Base-by-base conservation (phyloP, 768 basidiomycete genomes). In the Suillus americanus region DNA sequence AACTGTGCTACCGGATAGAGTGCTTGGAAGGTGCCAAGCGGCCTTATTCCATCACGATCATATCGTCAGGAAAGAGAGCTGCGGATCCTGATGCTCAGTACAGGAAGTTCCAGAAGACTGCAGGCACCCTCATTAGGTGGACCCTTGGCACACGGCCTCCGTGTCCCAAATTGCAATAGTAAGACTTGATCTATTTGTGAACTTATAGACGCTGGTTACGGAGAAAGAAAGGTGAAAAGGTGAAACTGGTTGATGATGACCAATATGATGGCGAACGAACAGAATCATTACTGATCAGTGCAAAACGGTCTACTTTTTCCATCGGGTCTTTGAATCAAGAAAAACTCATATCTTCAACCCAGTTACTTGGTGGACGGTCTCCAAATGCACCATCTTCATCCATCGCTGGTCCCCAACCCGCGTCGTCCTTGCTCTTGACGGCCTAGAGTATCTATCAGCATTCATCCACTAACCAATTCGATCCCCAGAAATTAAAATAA, bases 301-400 rank as follows among this genome's bases (percentile, higher is more conserved):
- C 37, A 25, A 25, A 25, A 23, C 23, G 56, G 23, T 18, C 35
- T 57, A 57, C 23, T 41, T 12, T 40, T 57, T 25, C 25, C 23
- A 25, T 25, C 7, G 38, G 14, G 25, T 28, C 56, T 40, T 57
- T 38, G 5, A 16, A 63, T 63, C 33, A 61, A 12, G 67, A 3
- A 7, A 76, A 76, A 2, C 57, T 68, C 18, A 69, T 41, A 12
- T 75, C 76, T 13, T 75, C 75, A n/a, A 63, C 66, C 75, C 75
- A 75, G 33, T 28, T 62, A 20, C 63, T 65, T 64, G 50, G 66
- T 37, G 60, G 46, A 48, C 14, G 66, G n/a, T n/a, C 66, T 66
- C 46, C 73, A 25, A 54, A 51, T 40, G 60, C 64, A 14, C 63
- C 10, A 35, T 77, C 74, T 41, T 76, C 76, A 46, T 77, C 75